Evolutionary conservation across 768 basidiomycete species (phyloP).

Genomic region (Pholiota microspora): DNA sequence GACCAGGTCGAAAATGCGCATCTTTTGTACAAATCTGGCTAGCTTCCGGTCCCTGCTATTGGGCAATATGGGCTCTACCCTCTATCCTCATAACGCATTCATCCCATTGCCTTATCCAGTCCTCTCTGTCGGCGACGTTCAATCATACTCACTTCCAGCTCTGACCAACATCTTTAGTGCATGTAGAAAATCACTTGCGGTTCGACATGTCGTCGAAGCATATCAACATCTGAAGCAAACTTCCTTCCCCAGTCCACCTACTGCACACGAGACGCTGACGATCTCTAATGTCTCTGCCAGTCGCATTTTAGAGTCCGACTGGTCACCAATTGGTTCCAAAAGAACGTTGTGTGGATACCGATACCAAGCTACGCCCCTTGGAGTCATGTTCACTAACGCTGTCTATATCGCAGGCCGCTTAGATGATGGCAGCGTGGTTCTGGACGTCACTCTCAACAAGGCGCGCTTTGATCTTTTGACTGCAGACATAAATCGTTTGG

Average conservation of each 20-base stretch:
- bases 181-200: constrained; percentile 19
- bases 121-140: constrained; percentile 32
- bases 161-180: constrained; percentile 22
- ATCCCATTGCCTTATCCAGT: constrained; percentile 39
- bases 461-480: constrained; percentile 26
- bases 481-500: constrained; percentile 23
- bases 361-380: constrained; percentile 35
- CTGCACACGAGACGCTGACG: constrained; percentile 33
- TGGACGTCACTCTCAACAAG: constrained; percentile 35
- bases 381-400: constrained; percentile 32
- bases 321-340: constrained; percentile 30
- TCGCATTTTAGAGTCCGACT: constrained; percentile 38
- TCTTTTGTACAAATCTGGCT: constrained; percentile 37
- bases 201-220: constrained; percentile 29
- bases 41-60: constrained; percentile 32
- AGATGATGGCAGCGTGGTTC: constrained; percentile 34
- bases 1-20: constrained; percentile 24
- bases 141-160: constrained; percentile 26
- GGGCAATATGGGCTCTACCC: constrained; percentile 16
- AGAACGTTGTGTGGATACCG: constrained; percentile 37
- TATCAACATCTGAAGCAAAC: constrained; percentile 24
- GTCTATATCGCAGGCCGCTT: constrained; percentile 38
- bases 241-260: constrained; percentile 31
- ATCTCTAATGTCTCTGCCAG: constrained; percentile 41
- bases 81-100: constrained; percentile 39